These are phyloP conservation scores for Centella asiatica DNA, from an alignment of 129 eudicot genomes.

Conservation along the genomic window DNA sequence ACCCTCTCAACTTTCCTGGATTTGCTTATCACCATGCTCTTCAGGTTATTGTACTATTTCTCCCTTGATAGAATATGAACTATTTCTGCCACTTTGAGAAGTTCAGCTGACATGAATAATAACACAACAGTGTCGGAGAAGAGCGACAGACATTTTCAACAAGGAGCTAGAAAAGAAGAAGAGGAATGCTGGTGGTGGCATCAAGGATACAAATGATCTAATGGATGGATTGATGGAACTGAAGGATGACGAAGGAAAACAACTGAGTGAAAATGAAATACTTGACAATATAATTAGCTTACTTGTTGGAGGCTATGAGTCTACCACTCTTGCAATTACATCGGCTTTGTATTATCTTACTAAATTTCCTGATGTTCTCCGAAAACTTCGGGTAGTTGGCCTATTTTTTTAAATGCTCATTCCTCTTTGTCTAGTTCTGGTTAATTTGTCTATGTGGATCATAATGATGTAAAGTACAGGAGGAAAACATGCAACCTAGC, in stretches of 20 bases:
- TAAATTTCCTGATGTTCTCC: conserved; percentile 36
- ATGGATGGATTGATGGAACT: conserved; percentile 35
- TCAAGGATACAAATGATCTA: conserved; percentile 16
- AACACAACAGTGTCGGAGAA: conserved; percentile 44
- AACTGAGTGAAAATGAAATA: conserved; percentile 28
- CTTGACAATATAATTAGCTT: conserved; percentile 34
- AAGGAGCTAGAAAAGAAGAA: conserved; percentile 36
- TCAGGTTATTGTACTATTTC: conserved; percentile 21
- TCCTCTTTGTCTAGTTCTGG: neutral
- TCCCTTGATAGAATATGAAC: neutral
- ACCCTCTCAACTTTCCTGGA: conserved; percentile 43
- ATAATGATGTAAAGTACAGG: conserved; percentile 11
- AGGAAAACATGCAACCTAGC: conserved; percentile 24
- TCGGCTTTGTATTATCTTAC: conserved; percentile 46
- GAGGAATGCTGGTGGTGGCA: neutral
- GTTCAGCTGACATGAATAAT: no score
- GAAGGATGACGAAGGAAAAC: conserved; percentile 35
- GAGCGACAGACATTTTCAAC: conserved; percentile 21
- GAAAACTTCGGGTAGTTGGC: conserved; percentile 34
- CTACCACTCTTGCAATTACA: conserved; percentile 26
- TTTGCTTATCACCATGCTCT: conserved; percentile 30
- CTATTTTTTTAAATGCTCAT: neutral
- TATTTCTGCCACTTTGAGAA: no score
- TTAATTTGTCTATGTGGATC: neutral
- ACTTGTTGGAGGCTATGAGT: conserved; percentile 23